Conservation (phyloP, 176 grass and related monocot species). For the Themeda triandra region DNA sequence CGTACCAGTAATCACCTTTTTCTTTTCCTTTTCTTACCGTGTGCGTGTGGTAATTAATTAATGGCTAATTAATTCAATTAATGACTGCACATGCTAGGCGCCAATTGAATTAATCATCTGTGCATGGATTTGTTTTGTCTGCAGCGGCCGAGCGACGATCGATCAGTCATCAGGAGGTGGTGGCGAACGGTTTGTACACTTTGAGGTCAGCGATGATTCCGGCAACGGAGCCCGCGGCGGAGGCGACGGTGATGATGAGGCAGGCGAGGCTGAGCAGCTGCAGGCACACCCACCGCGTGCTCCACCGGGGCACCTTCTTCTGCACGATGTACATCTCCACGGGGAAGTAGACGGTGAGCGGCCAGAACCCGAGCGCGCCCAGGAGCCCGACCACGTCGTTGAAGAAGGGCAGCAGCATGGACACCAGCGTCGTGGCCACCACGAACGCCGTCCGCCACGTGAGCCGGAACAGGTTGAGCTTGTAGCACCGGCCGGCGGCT, state of each 20-base stretch:
- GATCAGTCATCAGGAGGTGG: constrained; percentile 17
- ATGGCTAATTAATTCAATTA: constrained; percentile 16
- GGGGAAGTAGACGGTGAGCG: constrained; percentile 68
- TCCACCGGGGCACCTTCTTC: constrained; percentile 73
- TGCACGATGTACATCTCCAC: constrained; percentile 85
- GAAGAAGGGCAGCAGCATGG: constrained; percentile 96
- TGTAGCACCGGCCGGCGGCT: constrained; percentile 23
- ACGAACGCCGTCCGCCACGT: constrained; percentile 86
- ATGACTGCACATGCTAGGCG: constrained; percentile 22
- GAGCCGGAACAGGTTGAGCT: constrained; percentile 70
- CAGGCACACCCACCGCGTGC: constrained; percentile 83
- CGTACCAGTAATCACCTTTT: not conserved
- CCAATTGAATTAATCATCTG: not conserved
- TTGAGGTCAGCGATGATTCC: constrained; percentile 76
- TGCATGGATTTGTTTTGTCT: not conserved
- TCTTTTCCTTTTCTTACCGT: not conserved
- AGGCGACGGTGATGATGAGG: constrained; percentile 68
- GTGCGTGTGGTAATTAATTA: not conserved
- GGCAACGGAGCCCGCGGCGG: constrained; percentile 84
- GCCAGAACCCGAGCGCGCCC: constrained; percentile 70
- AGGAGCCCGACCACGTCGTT: constrained; percentile 91
- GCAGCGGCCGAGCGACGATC: not conserved
- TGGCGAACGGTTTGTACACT: constrained; percentile 80
- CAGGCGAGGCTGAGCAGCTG: constrained; percentile 87
- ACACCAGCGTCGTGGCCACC: constrained; percentile 69